Evolutionary conservation across 371 early-diverging fungal species (phyloP), one percentile per base, ranked within the genome.

Genomic region (Rhizopus stolonifer): DNA sequence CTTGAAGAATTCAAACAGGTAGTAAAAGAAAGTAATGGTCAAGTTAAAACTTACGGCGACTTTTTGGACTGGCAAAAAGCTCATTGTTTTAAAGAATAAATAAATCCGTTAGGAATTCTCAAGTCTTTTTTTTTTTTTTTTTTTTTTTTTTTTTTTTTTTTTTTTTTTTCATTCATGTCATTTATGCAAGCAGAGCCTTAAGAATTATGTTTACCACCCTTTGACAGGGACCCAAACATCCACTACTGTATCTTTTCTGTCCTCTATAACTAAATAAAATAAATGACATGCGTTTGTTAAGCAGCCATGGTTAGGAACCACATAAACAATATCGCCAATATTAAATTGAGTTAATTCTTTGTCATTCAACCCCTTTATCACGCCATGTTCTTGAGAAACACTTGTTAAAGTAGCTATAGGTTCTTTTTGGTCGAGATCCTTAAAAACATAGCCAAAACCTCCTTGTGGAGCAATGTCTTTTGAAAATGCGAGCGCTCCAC

Each of bases 211-310:
- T 50, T 67, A 77, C 77, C 77, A 77, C 17, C 77, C 77, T 43
- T 63, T 60, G 8, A 72, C 67, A 34, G 77, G 77, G 6, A 77
- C 69, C 77, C 77, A 77, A 4, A 77, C 67, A 56, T 77, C 77
- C 8, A 67, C 58, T 0, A 77, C 59, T 11, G 38, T 50, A 53
- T 72, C 70, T 18, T 55, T 51, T 2, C 59, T 62, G 32, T 66
- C 49, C 25, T 76, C 70, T 17, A 71, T 53, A 32, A 77, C 52
- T 13, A 77, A 38, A 32, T 70, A 77, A 34, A 56, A 77, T 18
- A 54, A 32, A 53, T 67, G 66, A 24, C 65, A 67, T 15, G 73
- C 77, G 15, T 67, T 54, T 9, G 73, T 51, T 15, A 73, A 48
- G 26, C 77, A 77, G 25, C 73, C 70, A 34, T 77, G 77, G 17